Conservation (phyloP, 2,329 filamentous ascomycete genomes). For the Decorospora gaudefroyi region DNA sequence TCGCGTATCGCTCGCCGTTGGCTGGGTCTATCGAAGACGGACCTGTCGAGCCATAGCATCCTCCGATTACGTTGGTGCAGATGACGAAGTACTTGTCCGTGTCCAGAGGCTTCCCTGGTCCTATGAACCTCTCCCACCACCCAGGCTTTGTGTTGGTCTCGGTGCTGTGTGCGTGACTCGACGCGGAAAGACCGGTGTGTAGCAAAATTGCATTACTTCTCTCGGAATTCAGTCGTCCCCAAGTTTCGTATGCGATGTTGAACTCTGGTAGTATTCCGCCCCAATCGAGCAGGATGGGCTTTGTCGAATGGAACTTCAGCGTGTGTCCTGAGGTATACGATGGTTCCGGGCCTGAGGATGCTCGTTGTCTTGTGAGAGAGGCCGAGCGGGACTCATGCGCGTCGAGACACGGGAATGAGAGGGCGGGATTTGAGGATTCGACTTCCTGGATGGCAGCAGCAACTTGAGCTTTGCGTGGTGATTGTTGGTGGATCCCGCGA, state of each 20-base stretch:
- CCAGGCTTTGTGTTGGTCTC: conserved; percentile 81
- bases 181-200: conserved; percentile 94
- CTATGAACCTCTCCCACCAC: conserved; percentile 99
- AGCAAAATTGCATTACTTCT: conserved; percentile 88
- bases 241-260: conserved; percentile 89
- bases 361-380: conserved; percentile 71
- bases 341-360: conserved; percentile 79
- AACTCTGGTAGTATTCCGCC: conserved; percentile 89
- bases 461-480: conserved; percentile 32
- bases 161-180: conserved; percentile 95
- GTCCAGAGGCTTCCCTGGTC: conserved; percentile 80
- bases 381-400: conserved; percentile 60
- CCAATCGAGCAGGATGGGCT: conserved; percentile 87
- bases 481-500: conserved; percentile 39
- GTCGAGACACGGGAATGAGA: conserved; percentile 51
- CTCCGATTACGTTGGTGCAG: conserved; percentile 94
- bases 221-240: conserved; percentile 79
- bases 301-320: conserved; percentile 71
- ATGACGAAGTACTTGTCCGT: conserved; percentile 91
- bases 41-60: conserved; percentile 94
- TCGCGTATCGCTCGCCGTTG: conserved; percentile 87
- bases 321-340: conserved; percentile 92
- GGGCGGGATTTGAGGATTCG: conserved; percentile 48
- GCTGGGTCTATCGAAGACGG: conserved; percentile 86
- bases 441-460: conserved; percentile 27